Base-by-base conservation (phyloP, 169 alveolate species). In the Cryptosporidium felis region DNA sequence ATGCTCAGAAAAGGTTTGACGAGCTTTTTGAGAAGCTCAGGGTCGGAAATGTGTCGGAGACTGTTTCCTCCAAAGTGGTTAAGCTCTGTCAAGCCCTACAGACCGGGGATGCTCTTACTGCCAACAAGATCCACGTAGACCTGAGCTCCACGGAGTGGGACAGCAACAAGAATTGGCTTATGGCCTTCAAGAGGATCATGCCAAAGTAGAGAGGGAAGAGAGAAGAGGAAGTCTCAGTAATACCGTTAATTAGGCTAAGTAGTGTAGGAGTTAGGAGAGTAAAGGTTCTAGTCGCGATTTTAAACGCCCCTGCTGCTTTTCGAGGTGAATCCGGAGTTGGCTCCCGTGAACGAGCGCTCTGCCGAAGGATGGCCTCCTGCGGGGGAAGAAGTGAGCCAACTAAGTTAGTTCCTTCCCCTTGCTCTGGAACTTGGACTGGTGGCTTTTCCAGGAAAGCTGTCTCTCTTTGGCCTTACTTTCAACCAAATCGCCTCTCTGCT, bases 81-180 rank as follows among this genome's bases (percentile, higher is more conserved):
- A 88, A 60, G 45, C 79, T 93, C 60, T 90, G 92, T 34, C 91
- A 91, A 32, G 92, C 92, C 6, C 46, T 93, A 40, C 88, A 88
- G 36, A 81, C 92, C 18, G 93, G 91, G 23, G 96, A 93, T 49
- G 62, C 62, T 41, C 81, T 79, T 38, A 91, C 91, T 80, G 90
- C 96, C n/a, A 91, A 92, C 82, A 89, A 89, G 47, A 88, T 90
- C 34, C 88, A 92, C 30, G 80, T 89, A 28, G 93, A 91, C 14
- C 80, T 93, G 79, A 92, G 94, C 62, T 81, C 95, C 36, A 93
- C 90, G 10, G 82, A 91, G 23, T 93, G 96, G 96, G 92, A 92
- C 44, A 80, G 66, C 38, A 93, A 93, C 88, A 93, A 93, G 62
- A 58, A 91, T 67, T 93, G 96, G 96, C 63, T 81, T 14, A 81